A percentile compares a stretch with the other conserved stretches of the same genome.
Conservation (phyloP, 1,284 basidiomycete species). For the Boletus mariae region DNA sequence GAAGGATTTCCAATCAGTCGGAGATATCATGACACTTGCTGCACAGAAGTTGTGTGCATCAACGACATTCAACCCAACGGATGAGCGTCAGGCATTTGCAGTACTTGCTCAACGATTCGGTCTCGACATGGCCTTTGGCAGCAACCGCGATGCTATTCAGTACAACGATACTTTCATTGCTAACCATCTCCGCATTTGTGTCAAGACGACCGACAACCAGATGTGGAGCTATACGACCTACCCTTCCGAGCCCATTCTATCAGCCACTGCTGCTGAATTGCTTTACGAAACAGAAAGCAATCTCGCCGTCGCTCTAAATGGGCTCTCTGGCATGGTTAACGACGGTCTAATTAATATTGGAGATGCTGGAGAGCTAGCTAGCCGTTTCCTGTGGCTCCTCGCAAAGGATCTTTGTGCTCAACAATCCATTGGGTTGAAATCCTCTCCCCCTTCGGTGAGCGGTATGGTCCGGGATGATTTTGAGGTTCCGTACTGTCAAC, state of each 20-base stretch:
- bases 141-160: background rate
- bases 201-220: background rate
- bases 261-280: background rate
- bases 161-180: background rate
- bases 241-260: background rate
- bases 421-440: background rate
- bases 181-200: background rate
- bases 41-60: background rate
- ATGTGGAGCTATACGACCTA: background rate
- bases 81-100: background rate
- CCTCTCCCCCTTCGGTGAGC: too few species aligned
- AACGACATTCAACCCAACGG: fast-evolving
- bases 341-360: background rate
- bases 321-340: background rate
- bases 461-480: too few species aligned
- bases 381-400: background rate
- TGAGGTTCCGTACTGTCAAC: background rate
- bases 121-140: background rate
- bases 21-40: background rate
- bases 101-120: background rate
- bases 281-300: background rate
- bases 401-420: background rate
- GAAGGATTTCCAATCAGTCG: too few species aligned
- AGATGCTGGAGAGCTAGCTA: background rate
- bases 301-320: background rate